phyloP scores from a whole-genome alignment of 768 basidiomycete genomes.

The Mycena capillaripes region DNA sequence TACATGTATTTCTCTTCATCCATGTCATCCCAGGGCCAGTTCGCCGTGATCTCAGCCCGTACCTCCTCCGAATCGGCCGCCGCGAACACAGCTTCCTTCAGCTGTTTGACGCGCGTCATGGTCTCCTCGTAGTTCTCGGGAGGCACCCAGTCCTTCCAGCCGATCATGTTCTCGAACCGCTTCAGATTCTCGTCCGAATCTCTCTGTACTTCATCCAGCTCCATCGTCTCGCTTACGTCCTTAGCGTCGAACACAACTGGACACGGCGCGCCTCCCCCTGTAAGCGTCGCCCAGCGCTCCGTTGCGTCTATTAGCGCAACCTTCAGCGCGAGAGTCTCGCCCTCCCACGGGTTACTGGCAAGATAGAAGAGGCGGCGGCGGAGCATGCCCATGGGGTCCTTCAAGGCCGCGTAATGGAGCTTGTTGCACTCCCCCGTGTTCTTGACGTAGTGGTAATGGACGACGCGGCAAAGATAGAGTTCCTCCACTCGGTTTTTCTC shows the following conservation, averaged over 20 bases:
- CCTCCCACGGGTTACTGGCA: conserved; percentile 64
- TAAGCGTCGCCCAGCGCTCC: conserved; percentile 58
- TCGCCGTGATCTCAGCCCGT: background rate
- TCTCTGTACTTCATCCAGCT: conserved; percentile 49
- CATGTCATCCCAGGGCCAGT: background rate
- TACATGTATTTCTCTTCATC: background rate
- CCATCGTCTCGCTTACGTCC: conserved; percentile 57
- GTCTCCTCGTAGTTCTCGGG: conserved; percentile 53
- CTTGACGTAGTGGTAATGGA: conserved; percentile 64
- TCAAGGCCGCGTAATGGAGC: conserved; percentile 55
- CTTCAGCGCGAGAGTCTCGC: conserved; percentile 64
- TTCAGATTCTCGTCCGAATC: conserved; percentile 49
- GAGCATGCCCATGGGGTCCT: conserved; percentile 53
- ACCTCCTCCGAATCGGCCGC: background rate
- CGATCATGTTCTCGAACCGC: conserved; percentile 43
- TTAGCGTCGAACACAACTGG: conserved; percentile 61
- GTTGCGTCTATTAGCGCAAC: conserved; percentile 58
- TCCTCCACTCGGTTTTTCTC: conserved; percentile 8
- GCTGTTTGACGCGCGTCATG: background rate
- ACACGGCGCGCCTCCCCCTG: conserved; percentile 55
- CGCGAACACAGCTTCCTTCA: background rate
- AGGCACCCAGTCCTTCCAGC: conserved; percentile 58
- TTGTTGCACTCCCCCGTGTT: conserved; percentile 61
- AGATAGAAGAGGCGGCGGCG: conserved; percentile 57
- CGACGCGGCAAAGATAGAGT: conserved; percentile 28